phyloP scores from a whole-genome alignment of 768 basidiomycete genomes.

The Leucogyrophana mollusca region DNA sequence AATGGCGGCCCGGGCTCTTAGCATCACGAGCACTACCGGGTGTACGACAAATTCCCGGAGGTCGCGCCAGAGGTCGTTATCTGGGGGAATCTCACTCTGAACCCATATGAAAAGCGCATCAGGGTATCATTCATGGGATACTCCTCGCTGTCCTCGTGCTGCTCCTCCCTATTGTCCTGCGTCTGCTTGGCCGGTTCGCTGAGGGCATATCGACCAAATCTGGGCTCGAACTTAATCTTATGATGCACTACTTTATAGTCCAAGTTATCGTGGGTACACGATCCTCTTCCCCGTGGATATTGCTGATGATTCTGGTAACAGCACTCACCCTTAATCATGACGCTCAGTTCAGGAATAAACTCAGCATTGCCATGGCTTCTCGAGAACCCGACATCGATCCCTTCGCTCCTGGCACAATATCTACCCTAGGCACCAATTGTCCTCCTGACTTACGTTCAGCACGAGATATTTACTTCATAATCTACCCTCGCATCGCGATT shows the following conservation, averaged over 20 bases:
- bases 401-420: slow-evolving; percentile 72
- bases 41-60: slow-evolving; percentile 76
- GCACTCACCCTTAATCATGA: slow-evolving; percentile 94
- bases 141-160: slow-evolving; percentile 89
- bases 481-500: too few relatives aligned
- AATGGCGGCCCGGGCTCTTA: slow-evolving; percentile 70
- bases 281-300: neutral
- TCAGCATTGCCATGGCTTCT: slow-evolving; percentile 62
- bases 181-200: slow-evolving; percentile 75
- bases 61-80: slow-evolving; percentile 87
- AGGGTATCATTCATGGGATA: slow-evolving; percentile 87
- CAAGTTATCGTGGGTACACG: slow-evolving; percentile 73
- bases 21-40: slow-evolving; percentile 81
- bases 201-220: slow-evolving; percentile 89
- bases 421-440: slow-evolving; percentile 85
- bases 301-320: slow-evolving; percentile 29
- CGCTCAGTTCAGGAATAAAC: too few relatives aligned
- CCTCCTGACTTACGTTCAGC: slow-evolving; percentile 73
- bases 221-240: slow-evolving; percentile 83
- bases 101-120: too few relatives aligned
- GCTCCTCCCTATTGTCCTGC: slow-evolving; percentile 80
- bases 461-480: too few relatives aligned
- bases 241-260: slow-evolving; percentile 91
- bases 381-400: slow-evolving; percentile 66
- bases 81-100: slow-evolving; percentile 85